Evolutionary conservation across 495 filamentous ascomycete species (phyloP), one percentile per base, ranked within the genome.

Genomic region (Aspergillus mulundensis): DNA sequence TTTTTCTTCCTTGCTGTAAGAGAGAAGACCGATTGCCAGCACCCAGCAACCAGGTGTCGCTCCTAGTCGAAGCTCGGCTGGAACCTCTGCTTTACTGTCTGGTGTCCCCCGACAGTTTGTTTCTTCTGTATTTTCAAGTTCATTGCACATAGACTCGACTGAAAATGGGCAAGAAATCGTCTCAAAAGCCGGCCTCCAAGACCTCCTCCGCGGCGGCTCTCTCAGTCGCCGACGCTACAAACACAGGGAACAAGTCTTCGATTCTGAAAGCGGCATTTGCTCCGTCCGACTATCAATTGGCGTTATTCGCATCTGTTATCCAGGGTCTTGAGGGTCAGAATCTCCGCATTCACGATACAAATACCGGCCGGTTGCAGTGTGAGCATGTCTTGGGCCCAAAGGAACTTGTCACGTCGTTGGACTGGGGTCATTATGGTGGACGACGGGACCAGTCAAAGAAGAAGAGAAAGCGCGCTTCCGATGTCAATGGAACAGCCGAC

Each of bases 301-400:
- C 80, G 11, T 72, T 84, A 12, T 85, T 84, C 64, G 82, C 82
- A 18, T 85, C 82, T 19, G 74, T 81, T 28, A 80, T 84, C 50
- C 81, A 82, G 54, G 80, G 79, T 5, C 74, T 85, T 19, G 82
- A 80, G 70, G 76, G 76, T 24, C 80, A 84, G 57, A 79, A 82
- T 56, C 70, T 85, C 23, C 77, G 82, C 36, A 78, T 85, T 49
- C 82, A 85, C 66, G 80, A 84, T 59, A 82, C 79, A 16, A 74
- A 63, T 50, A 84, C 81, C 25, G 80, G 78, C 39, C 76, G 76
- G 18, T 71, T 85, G 61, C 78, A 77, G 53, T 83, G 80, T 53
- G 82, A 85, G 66, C 71, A 83, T 70, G 69, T 70, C 3, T 57
- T 84, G 53, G 72, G 68, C 43, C 71, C 78, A 18, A 79, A 79